These are phyloP conservation scores for Chrysoporthe cubensis DNA, from an alignment of 2,329 filamentous ascomycete species.

Conservation along the genomic window DNA sequence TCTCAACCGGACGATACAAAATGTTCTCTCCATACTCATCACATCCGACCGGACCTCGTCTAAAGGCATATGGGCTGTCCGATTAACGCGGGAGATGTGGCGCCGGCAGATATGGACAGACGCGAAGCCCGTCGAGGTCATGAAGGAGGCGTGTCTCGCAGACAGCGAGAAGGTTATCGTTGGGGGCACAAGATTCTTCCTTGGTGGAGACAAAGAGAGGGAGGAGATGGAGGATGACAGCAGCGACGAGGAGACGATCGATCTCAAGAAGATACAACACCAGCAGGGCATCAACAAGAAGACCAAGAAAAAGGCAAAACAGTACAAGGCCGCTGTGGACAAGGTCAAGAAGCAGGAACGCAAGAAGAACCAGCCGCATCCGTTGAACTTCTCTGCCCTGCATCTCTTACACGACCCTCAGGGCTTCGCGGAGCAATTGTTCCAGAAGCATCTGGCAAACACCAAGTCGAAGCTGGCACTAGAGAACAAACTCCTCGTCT, in stretches of 20 bases:
- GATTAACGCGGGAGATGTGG: constrained; percentile 94
- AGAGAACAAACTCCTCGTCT: constrained; percentile 85
- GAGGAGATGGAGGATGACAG: constrained; percentile 91
- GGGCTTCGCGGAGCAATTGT: constrained; percentile 87
- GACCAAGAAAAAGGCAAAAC: constrained; percentile 81
- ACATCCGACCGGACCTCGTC: constrained; percentile 82
- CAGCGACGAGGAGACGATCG: constrained; percentile 77
- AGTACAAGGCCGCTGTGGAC: constrained; percentile 79
- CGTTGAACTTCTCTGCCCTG: constrained; percentile 93
- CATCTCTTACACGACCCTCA: constrained; percentile 95
- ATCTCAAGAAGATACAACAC: constrained; percentile 82
- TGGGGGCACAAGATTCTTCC: constrained; percentile 89
- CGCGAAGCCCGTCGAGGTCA: constrained; percentile 92
- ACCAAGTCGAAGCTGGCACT: constrained; percentile 82
- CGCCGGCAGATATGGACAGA: constrained; percentile 96
- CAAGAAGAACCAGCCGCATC: constrained; percentile 85
- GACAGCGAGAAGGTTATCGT: constrained; percentile 92
- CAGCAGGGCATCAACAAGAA: constrained; percentile 95
- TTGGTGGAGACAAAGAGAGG: constrained; percentile 93
- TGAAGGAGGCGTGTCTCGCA: constrained; percentile 89
- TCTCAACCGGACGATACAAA: constrained; percentile 91
- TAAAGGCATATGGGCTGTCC: constrained; percentile 93
- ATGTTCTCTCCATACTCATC: constrained; percentile 88
- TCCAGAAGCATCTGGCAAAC: constrained; percentile 88
- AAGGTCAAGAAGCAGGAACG: constrained; percentile 81